Percentiles rank a stretch among this genome's conserved stretches.
Evolutionary conservation across 176 grass and related monocot species (phyloP).

Genomic region (Juncus inflexus): DNA sequence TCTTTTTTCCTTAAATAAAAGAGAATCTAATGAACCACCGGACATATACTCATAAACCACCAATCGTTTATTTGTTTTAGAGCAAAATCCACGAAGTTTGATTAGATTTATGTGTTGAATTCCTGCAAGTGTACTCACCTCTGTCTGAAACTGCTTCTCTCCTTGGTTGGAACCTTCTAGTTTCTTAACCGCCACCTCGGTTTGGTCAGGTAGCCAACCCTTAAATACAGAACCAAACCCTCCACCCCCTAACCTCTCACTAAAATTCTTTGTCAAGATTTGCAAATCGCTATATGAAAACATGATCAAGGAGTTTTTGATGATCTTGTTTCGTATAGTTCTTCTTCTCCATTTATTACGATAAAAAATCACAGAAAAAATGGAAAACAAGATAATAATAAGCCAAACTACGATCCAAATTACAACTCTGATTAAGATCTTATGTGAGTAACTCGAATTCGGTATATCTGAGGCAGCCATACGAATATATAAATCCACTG

Average conservation of each 20-base stretch:
- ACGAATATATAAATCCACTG: conserved; percentile 30
- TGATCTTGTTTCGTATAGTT: too few species aligned
- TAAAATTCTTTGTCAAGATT: conserved; percentile 51
- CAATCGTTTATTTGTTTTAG: conserved; percentile 18
- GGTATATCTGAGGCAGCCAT: conserved; percentile 29
- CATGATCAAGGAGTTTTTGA: conserved; percentile 10
- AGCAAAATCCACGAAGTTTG: conserved; percentile 23
- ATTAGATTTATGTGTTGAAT: conserved; percentile 31
- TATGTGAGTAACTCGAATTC: conserved; percentile 1
- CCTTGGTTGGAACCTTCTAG: conserved; percentile 33
- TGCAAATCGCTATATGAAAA: conserved; percentile 31
- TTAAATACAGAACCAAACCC: conserved; percentile 46
- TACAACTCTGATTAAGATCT: not conserved
- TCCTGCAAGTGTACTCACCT: conserved; percentile 30
- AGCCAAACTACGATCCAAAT: not conserved
- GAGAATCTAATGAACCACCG: conserved; percentile 29
- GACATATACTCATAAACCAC: conserved; percentile 38
- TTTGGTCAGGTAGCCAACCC: conserved; percentile 24
- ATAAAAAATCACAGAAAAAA: not conserved
- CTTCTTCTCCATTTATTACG: conserved; percentile 4
- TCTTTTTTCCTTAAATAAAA: conserved; percentile 15
- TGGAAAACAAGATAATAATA: not conserved
- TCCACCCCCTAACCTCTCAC: conserved; percentile 41
- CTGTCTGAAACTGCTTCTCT: conserved; percentile 38
- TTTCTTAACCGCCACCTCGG: conserved; percentile 37